Base-by-base conservation (phyloP, 1,284 basidiomycete genomes). In the Microbotryum lychnidis-dioicae region DNA sequence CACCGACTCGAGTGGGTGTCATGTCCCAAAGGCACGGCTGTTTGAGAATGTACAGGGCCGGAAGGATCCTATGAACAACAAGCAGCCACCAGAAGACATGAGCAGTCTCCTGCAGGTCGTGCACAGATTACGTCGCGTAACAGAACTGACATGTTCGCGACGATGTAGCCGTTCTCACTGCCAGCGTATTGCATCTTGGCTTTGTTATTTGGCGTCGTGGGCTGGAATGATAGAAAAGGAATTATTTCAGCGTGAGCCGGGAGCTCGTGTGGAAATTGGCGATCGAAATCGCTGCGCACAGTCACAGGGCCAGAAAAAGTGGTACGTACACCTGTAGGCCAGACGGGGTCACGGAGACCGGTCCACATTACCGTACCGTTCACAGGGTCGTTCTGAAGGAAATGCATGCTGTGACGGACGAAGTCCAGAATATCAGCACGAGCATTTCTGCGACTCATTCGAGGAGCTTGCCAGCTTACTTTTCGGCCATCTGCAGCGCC, bases 31-130 rank as follows among this genome's bases (percentile, higher is more conserved):
- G 47, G 44, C 65, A 67, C 5, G 65, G 65, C 4, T 45, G 29
- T 44, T 67, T 67, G 23, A 67, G 50, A 31, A 67, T 61, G 50
- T 53, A 53, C 2, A 64, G 45, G 1, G 65, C 65, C 1, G 65
- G 54, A 2, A 44, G 46, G 12, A 62, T 56, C 62, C 64, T 62
- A 23, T 62, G 45, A 6, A 12, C 37, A 42, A 12, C 16, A 12
- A 18, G 37, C 37, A 9, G 37, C 31, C 37, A 42, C 16, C 37
- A 42, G 1, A 18, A 2, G 16, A 9, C 12, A 18, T 42, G 37
- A 42, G 18, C 37, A 42, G 37, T 42, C 14, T 42, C 37, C 3
- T 6, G 37, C 5, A 18, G 16, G 16, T 42, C 37, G 16, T 14
- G 37, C 37, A 42, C 37, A 18, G 37, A 18, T 42, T 16, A 10